These are phyloP conservation scores for Malus hybrid DNA, from an alignment of 331 rosid species.

Conservation along the genomic window DNA sequence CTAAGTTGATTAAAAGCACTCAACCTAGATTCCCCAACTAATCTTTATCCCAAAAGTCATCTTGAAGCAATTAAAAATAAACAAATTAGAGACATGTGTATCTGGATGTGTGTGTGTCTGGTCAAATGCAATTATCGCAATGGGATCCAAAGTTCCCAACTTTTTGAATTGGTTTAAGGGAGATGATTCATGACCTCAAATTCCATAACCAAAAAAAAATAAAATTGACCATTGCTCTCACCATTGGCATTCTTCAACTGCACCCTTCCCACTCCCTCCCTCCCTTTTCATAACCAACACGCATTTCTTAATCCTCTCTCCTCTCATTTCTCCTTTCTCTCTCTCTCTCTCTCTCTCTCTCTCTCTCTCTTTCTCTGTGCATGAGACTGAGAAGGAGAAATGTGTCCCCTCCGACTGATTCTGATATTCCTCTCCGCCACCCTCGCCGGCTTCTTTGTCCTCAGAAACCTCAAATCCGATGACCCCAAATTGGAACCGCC, in stretches of 20 bases:
- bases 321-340: not conserved
- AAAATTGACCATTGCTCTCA: slow-evolving; percentile 7
- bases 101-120: not conserved
- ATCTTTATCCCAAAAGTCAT: not conserved
- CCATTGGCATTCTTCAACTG: slow-evolving; percentile 10
- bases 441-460: slow-evolving; percentile 87
- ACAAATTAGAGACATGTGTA: not conserved
- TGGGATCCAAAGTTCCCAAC: not conserved
- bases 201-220: not conserved
- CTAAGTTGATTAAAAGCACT: too few species aligned
- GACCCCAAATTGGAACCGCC: slow-evolving; percentile 3
- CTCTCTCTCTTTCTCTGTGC: not conserved
- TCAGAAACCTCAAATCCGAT: slow-evolving; percentile 69
- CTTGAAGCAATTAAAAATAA: not conserved
- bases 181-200: not conserved
- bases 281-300: not conserved
- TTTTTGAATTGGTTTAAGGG: not conserved
- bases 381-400: slow-evolving; percentile 15
- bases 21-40: too few species aligned
- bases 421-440: slow-evolving; percentile 90
- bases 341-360: not conserved
- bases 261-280: slow-evolving; percentile 5
- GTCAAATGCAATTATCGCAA: not conserved
- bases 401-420: slow-evolving; percentile 84
- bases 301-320: not conserved